Evolutionary conservation across 2,329 filamentous ascomycete species (phyloP).

Genomic region (Celoporthe dispersa): DNA sequence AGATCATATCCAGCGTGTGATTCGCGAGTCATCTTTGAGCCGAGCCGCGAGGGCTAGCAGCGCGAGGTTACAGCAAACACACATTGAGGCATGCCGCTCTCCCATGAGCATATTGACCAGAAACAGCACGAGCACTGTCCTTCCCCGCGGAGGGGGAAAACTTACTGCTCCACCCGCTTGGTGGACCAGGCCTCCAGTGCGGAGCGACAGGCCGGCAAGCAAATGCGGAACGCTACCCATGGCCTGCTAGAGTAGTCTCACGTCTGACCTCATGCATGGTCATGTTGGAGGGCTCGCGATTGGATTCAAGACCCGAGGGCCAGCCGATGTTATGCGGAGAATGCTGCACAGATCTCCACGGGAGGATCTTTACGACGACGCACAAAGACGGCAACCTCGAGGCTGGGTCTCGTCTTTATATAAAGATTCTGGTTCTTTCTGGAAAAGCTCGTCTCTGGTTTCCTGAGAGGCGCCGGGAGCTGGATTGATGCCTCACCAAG

Average conservation of each 20-base stretch:
- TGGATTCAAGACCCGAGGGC: background rate
- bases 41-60: background rate
- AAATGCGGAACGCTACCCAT: background rate
- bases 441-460: background rate
- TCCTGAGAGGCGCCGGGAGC: background rate
- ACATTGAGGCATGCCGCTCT: background rate
- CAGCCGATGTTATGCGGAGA: conserved; percentile 7
- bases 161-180: background rate
- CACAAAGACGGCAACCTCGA: background rate
- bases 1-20: background rate
- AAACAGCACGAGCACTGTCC: background rate
- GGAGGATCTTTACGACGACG: background rate
- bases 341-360: background rate
- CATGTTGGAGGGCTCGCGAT: background rate
- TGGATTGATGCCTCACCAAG: background rate
- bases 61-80: background rate
- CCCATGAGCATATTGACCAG: background rate
- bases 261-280: background rate
- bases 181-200: background rate
- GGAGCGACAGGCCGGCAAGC: background rate
- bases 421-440: background rate
- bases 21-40: background rate
- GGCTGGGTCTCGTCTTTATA: background rate
- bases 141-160: background rate
- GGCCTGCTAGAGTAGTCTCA: background rate